Base-by-base conservation (phyloP, 208 protist genomes). In the Leishmania aethiopica region DNA sequence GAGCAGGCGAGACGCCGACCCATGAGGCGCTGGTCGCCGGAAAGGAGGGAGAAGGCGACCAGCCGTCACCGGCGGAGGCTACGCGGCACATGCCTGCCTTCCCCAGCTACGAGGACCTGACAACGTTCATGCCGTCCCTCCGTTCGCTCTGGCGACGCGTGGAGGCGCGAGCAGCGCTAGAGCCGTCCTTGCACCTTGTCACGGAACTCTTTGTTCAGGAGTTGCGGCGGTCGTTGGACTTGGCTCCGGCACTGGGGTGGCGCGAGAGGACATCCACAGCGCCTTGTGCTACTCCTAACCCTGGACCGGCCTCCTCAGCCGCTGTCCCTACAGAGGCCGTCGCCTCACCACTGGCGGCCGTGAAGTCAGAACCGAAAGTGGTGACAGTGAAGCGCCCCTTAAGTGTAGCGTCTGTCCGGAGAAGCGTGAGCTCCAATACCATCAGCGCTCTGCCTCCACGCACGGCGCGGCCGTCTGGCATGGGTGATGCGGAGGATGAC, bases 101-200 rank as follows among this genome's bases (percentile, higher is more conserved):
- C 22, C 75, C 75, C 13, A 53, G 51, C 40, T 83, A 82, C 70
- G 78, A 85, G 51, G 37, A 42, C 51, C 28, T 83, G 71, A 79
- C 87, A 82, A 81, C 78, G 19, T 62, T 59, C 3, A 69, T 88
- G 75, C 86, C 88, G 1, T 89, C 92, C n/a, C 88, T 96, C 49
- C 90, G 89, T 17, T 45, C 80, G 11, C 81, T 87, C 67, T 96
- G 89, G 89, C 90, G 92, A 1, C 90, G 91, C 40, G 89, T 91
- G 8, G 85, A 86, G 51, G 89, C 88, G 8, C 77, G 85, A 4
- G 92, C 90, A 19, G 89, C 89, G 10, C 77, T 96, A 49, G 84
- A 91, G 70, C 92, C 92, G 17, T 77, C 86, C 1, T 66, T 83
- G 64, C 75, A 92, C 77, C 71, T 93, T 49, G 83, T 90, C 60